Base-by-base conservation (phyloP, 129 eudicot genomes). In the Tanacetum coccineum region DNA sequence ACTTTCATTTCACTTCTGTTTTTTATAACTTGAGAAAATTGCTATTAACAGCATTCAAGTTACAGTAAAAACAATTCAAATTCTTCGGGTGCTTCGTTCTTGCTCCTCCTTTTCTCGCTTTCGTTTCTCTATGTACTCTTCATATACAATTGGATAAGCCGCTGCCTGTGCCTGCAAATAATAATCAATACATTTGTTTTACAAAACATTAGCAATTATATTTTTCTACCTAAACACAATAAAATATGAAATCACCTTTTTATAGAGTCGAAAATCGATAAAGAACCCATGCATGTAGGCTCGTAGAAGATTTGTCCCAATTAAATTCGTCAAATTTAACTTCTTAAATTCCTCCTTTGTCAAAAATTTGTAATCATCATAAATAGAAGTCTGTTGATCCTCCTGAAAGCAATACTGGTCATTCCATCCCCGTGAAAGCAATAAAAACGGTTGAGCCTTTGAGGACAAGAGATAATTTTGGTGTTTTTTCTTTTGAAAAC, bases 321-420 rank as follows among this genome's bases (percentile, higher is more conserved):
- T 88, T 78, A 88, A 84, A 67, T 84, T 76, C 4, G 95, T 84
- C 79, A 93, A 70, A 65, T 84, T 86, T 58, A 93, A 66, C 70
- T 68, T 86, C 70, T 76, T n/a, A 42, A 92, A 91, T 36, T 92
- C 96, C 66, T 88, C 98, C 54, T 72, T 88, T 12, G 89, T 88
- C 83, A 93, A 78, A 76, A 93, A 93, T 62, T 92, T 93, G 79
- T 80, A 86, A 82, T 93, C 95, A 79, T 93, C 96, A 80, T 93
- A 93, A 18, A 93, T 86, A 66, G 84, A 72, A 45, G 98, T 86
- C 59, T 93, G 81, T 39, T 86, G 80, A 80, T 79, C 82, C 86
- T 86, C 96, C 80, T n/a, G n/a, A n/a, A n/a, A n/a, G n/a, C 96
- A 57, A 88, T 92, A 80, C 98, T 92, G 14, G 96, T 88, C 96